Evolutionary conservation across 257 asterid genomes (phyloP).

Genomic region (Nicotiana tabacum): DNA sequence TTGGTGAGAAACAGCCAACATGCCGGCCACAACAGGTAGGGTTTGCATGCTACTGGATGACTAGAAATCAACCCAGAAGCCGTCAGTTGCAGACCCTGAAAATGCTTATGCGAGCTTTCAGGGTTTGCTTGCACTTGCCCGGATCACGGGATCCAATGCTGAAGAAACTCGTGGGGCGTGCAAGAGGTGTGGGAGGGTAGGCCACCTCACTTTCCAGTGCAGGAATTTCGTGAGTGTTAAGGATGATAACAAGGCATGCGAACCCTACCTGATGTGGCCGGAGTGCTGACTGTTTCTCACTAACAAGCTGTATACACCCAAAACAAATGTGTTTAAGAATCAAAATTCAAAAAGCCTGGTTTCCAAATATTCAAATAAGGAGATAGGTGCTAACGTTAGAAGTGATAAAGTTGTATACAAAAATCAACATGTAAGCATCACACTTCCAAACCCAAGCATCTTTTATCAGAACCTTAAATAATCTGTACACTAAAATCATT

Average conservation of each 20-base stretch:
- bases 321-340: neutral
- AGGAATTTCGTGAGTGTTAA: conserved; percentile 87
- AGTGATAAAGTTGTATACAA: neutral
- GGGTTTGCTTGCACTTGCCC: conserved; percentile 88
- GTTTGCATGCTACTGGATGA: conserved; percentile 95
- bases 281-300: conserved; percentile 44
- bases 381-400: neutral
- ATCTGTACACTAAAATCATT: neutral
- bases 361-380: neutral
- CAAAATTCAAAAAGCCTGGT: neutral
- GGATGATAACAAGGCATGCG: conserved; percentile 74
- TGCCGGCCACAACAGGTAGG: conserved; percentile 99
- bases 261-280: conserved; percentile 99
- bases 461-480: neutral
- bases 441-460: neutral
- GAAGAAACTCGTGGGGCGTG: conserved; percentile 93
- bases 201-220: conserved; percentile 90
- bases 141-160: conserved; percentile 76
- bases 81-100: conserved; percentile 54
- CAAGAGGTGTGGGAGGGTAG: conserved; percentile 89
- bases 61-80: conserved; percentile 25
- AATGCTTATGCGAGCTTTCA: conserved; percentile 87
- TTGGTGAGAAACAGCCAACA: conserved; percentile 24
- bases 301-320: neutral
- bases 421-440: neutral